Evolutionary conservation across 2,329 filamentous ascomycete genomes (phyloP).

Genomic region (Coniella lustricola): DNA sequence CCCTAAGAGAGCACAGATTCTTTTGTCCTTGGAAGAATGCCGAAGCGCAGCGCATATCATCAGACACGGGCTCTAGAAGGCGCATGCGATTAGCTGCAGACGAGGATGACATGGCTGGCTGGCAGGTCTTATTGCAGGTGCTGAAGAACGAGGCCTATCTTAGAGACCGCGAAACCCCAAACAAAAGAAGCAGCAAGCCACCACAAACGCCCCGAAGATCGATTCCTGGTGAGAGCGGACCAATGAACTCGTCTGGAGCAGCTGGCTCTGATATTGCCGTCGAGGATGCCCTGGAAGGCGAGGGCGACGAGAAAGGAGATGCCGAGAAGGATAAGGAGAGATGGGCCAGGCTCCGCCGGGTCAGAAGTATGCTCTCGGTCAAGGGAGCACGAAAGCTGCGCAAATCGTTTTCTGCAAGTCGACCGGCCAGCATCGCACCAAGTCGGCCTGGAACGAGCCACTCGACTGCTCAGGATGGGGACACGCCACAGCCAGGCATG

Average conservation of each 20-base stretch:
- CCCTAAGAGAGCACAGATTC: slow-evolving; percentile 66
- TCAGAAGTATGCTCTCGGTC: slow-evolving; percentile 64
- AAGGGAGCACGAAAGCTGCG: slow-evolving; percentile 52
- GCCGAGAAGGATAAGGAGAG: slow-evolving; percentile 62
- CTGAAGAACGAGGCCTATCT: slow-evolving; percentile 53
- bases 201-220: slow-evolving; percentile 11
- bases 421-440: slow-evolving; percentile 28
- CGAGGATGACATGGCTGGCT: slow-evolving; percentile 39
- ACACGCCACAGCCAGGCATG: neutral
- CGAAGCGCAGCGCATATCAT: slow-evolving; percentile 47
- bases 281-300: slow-evolving; percentile 33
- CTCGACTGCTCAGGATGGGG: slow-evolving; percentile 8
- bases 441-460: slow-evolving; percentile 17
- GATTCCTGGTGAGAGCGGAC: neutral
- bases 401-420: slow-evolving; percentile 28
- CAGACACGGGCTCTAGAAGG: slow-evolving; percentile 21
- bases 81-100: slow-evolving; percentile 21
- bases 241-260: slow-evolving; percentile 3
- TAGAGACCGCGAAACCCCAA: slow-evolving; percentile 28
- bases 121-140: slow-evolving; percentile 47
- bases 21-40: slow-evolving; percentile 77
- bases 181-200: slow-evolving; percentile 19
- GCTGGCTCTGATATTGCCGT: slow-evolving; percentile 17
- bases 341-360: slow-evolving; percentile 63
- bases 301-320: slow-evolving; percentile 38